phyloP scores from a whole-genome alignment of 2,329 filamentous ascomycete genomes.

The Cytospora piceicola region DNA sequence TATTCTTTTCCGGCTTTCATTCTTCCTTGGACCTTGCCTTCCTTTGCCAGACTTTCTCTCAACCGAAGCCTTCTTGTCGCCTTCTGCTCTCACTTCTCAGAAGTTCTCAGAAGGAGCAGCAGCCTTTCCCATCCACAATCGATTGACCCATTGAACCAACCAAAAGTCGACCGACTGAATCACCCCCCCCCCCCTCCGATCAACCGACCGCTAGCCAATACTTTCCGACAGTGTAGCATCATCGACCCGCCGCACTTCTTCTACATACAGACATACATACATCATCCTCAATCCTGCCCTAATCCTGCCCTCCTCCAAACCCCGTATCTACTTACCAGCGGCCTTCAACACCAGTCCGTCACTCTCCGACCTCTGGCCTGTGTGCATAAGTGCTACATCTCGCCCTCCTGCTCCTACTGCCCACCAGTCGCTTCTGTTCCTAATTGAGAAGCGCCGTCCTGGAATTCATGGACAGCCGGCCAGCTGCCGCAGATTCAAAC shows the following conservation, averaged over 20 bases:
- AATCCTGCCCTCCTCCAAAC: not conserved
- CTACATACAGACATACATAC: not conserved
- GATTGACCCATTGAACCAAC: slow-evolving; percentile 5
- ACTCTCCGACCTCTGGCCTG: slow-evolving; percentile 14
- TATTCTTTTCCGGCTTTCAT: slow-evolving; percentile 1
- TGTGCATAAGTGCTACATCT: slow-evolving; percentile 7
- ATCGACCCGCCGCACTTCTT: slow-evolving; percentile 3
- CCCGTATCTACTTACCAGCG: not conserved
- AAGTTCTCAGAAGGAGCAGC: not conserved
- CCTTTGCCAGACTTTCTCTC: not conserved
- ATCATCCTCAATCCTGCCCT: not conserved
- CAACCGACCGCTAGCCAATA: slow-evolving; percentile 4
- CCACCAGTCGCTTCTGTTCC: slow-evolving; percentile 13
- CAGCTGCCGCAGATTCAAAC: slow-evolving; percentile 53
- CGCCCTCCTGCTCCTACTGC: slow-evolving; percentile 15
- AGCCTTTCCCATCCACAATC: not conserved
- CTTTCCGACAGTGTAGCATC: not conserved
- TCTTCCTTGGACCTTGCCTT: not conserved
- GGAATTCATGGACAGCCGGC: slow-evolving; percentile 56
- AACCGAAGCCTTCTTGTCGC: not conserved
- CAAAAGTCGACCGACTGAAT: not conserved
- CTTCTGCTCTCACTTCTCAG: not conserved
- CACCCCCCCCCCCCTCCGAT: not conserved
- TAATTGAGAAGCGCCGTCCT: slow-evolving; percentile 29
- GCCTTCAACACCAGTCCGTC: not conserved